phyloP scores from a whole-genome alignment of 345 rosid species.

The Pistacia vera region DNA sequence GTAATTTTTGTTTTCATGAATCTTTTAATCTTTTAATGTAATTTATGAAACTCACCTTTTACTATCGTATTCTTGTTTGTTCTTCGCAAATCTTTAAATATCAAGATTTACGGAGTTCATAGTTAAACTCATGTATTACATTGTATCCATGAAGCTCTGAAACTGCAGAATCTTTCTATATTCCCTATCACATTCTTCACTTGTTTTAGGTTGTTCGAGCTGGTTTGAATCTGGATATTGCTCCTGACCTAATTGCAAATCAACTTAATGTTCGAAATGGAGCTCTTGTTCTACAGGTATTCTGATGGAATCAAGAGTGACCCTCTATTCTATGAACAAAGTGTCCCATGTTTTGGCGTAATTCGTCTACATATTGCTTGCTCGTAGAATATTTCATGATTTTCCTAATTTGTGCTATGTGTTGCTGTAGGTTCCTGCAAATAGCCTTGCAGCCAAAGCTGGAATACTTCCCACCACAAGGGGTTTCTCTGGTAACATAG shows the following conservation, averaged over 20 bases:
- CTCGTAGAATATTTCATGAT: background rate
- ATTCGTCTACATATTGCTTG: background rate
- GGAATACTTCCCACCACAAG: slow-evolving; percentile 78
- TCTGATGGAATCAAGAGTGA: background rate
- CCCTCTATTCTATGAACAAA: background rate
- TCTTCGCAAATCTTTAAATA: no score
- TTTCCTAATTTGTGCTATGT: background rate
- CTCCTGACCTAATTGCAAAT: slow-evolving; percentile 82
- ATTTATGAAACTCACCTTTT: background rate
- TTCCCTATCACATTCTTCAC: slow-evolving; percentile 4
- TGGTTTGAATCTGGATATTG: slow-evolving; percentile 81
- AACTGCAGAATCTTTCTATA: background rate
- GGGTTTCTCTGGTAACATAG: slow-evolving; percentile 86
- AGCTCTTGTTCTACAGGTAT: slow-evolving; percentile 52
- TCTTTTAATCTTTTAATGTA: background rate
- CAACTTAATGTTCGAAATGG: slow-evolving; percentile 93
- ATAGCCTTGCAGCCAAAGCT: slow-evolving; percentile 73
- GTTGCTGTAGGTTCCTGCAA: slow-evolving; percentile 62
- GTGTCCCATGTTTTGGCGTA: background rate
- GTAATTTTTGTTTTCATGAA: slow-evolving; percentile 40
- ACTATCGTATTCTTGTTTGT: background rate
- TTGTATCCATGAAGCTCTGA: slow-evolving; percentile 4
- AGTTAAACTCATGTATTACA: background rate
- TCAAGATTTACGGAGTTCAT: no score
- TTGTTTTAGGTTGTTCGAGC: slow-evolving; percentile 75